Evolutionary conservation across 768 basidiomycete genomes (phyloP).

Genomic region (Trichaptum fuscoviolaceum): DNA sequence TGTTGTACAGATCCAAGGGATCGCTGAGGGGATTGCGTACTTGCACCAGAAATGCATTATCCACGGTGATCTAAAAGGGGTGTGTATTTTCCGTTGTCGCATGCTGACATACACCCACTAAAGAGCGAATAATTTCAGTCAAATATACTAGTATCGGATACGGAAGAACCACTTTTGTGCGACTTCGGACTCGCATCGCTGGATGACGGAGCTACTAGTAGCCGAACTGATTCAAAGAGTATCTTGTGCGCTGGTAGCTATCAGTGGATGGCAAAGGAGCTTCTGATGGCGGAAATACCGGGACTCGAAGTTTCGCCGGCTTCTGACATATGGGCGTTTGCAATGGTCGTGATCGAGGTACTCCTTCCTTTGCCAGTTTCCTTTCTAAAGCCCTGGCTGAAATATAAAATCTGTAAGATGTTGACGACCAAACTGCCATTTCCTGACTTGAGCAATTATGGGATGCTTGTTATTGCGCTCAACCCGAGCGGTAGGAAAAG

Average conservation of each 20-base stretch:
- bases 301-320: not conserved
- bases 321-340: constrained; percentile 5
- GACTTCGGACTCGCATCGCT: constrained; percentile 1
- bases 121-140: not conserved
- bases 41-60: not conserved
- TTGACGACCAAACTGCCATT: not conserved
- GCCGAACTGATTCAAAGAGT: not conserved
- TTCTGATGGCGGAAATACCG: not conserved
- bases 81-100: not conserved
- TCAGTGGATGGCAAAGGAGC: constrained; percentile 3
- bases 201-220: not conserved
- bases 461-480: not conserved
- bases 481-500: not conserved
- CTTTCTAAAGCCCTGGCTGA: not conserved
- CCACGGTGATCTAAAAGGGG: constrained; percentile 3
- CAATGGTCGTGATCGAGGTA: constrained; percentile 4
- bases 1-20: not conserved
- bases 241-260: not conserved
- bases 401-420: not conserved
- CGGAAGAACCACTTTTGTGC: not conserved
- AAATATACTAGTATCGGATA: not conserved
- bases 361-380: not conserved
- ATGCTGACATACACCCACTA: not conserved
- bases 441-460: not conserved
- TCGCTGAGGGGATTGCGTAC: not conserved